Evolutionary conservation across 495 filamentous ascomycete species (phyloP), one percentile per base, ranked within the genome.

Genomic region (Aspergillus ellipticus): DNA sequence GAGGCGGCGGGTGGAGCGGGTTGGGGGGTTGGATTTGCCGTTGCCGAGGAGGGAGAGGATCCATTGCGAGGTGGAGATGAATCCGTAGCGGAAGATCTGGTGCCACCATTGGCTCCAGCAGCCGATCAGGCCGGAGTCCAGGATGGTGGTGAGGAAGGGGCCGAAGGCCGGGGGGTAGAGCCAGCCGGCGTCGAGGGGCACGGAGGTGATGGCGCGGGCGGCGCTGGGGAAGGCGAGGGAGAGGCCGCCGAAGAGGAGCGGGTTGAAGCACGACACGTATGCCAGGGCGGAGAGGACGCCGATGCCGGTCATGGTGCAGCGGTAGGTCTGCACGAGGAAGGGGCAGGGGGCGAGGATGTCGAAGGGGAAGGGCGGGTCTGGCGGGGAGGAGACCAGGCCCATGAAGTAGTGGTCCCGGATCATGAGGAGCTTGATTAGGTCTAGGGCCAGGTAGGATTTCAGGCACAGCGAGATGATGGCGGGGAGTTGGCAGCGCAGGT

Each of bases 21-120:
- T 49, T n/a, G n/a, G n/a, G n/a, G n/a, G n/a, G 9, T 54, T 58
- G 0, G 65, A 49, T 9, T 60, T 45, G 0, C 16, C 21, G 3
- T 63, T 43, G 26, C 74, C 75, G 1, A 77, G 65, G 4, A 70
- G 20, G 0, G 73, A 65, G 5, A 83, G 52, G 20, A 88, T 57
- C 62, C 71, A 86, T 7, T 68, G 65, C 0, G 77, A 68, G 0
- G 86, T 81, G 1, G 80, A 77, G 6, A 80, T 70, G 65, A 96
- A 93, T 0, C 78, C 87, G 33, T 82, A 77, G 3, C 89, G 84
- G 72, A 96, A 94, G 1, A 86, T 80, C 66, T 96, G 91, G 68
- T 96, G 91, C 91, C 91, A 96, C 85, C 86, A 95, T 15, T 74
- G 79, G 41, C 87, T 82, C 91, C 91, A 96, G 60, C 85, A 82